phyloP scores from a whole-genome alignment of 2,329 filamentous ascomycete species.

The Periconia sp. region DNA sequence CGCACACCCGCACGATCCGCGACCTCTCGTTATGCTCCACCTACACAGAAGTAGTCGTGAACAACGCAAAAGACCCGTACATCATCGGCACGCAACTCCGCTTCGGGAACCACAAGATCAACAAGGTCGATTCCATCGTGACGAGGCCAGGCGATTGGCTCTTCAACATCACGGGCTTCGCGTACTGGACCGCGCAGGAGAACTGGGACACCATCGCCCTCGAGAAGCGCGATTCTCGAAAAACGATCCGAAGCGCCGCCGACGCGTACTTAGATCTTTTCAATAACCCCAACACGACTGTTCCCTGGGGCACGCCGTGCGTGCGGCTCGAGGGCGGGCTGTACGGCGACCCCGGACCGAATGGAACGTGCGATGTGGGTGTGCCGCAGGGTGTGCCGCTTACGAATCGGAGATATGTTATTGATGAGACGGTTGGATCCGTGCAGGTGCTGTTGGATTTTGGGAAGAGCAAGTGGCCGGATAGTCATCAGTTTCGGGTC shows the following conservation, averaged over 20 bases:
- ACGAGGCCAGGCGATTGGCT: slow-evolving; percentile 31
- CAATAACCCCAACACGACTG: slow-evolving; percentile 16
- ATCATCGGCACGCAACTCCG: slow-evolving; percentile 30
- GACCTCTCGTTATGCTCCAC: slow-evolving; percentile 25
- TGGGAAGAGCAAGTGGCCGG: slow-evolving; percentile 23
- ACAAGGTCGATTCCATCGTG: slow-evolving; percentile 23
- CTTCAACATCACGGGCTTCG: slow-evolving; percentile 23
- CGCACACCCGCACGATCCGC: slow-evolving; percentile 22
- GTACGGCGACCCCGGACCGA: slow-evolving; percentile 24
- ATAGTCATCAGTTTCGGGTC: slow-evolving; percentile 30
- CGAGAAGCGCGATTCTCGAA: slow-evolving; percentile 11
- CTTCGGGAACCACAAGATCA: slow-evolving; percentile 26
- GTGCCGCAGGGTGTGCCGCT: slow-evolving; percentile 25
- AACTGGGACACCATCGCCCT: slow-evolving; percentile 19
- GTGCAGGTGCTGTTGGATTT: slow-evolving; percentile 29
- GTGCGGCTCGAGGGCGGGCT: slow-evolving; percentile 27
- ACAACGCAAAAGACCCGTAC: slow-evolving; percentile 19
- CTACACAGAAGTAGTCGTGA: slow-evolving; percentile 27
- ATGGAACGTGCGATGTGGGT: slow-evolving; percentile 22
- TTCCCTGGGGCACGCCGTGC: slow-evolving; percentile 29
- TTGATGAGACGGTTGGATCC: slow-evolving; percentile 24
- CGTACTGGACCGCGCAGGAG: slow-evolving; percentile 16
- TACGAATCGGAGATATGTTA: slow-evolving; percentile 25
- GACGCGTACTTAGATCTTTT: slow-evolving; percentile 25
- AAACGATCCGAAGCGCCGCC: slow-evolving; percentile 17